Evolutionary conservation across 768 basidiomycete species (phyloP), one percentile per base, ranked within the genome.

Genomic region (Trametes sanguinea): DNA sequence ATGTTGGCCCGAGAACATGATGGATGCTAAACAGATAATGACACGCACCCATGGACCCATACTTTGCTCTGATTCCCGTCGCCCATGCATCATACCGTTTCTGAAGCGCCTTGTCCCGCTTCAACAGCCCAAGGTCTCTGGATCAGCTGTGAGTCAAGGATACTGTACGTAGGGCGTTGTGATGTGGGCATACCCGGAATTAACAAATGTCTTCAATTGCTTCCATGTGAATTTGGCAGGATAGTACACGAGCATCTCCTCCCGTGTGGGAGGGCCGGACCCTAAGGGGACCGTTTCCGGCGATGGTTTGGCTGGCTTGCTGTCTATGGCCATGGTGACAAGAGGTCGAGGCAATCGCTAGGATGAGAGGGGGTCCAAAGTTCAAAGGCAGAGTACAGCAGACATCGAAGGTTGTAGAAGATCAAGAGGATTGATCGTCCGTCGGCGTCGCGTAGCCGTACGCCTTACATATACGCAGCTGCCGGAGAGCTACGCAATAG

Each of bases 121-220:
- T 92, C 53, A 94, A 78, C 40, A 92, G 78, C 2, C 90, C 90
- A 47, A 95, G 83, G 69, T 94, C 90, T 43, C 92, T 93, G 45
- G 32, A n/a, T 35, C 30, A 10, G 17, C 6, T 4, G 17, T 51
- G 10, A 33, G 27, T 22, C 13, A 14, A 37, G 29, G 2, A 14
- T n/a, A n/a, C n/a, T n/a, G n/a, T n/a, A 22, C 29, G 27, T 37
- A 29, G 16, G 11, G 13, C 29, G 43, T 14, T 29, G 37, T 2
- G 1, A 14, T 16, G 4, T 2, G 29, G 9, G 43, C 78, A 45
- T 71, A 89, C 89, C 90, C 90, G 59, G 90, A 89, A 69, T 87
- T 89, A 51, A 93, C 79, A 64, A 93, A 92, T 4, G 84, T 81
- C 75, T 86, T 92, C 30, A 93, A 75, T 70, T 93, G 85, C 8